Evolutionary conservation across 306 rosid species (phyloP).

Genomic region (Ormosia emarginata): DNA sequence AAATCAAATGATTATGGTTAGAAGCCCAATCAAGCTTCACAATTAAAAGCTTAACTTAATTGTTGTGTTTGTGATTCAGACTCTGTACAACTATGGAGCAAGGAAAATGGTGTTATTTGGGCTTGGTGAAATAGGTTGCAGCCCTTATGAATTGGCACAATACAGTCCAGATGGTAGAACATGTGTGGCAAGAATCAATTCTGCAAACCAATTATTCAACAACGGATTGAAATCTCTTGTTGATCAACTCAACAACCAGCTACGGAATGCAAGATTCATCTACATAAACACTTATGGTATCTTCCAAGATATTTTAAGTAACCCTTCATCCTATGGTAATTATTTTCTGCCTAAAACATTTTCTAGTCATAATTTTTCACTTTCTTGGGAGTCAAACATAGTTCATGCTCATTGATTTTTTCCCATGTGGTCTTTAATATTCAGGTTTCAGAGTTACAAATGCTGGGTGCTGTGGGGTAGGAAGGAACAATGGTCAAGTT

Average conservation of each 20-base stretch:
- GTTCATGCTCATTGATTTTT: neutral
- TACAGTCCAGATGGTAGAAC: conserved; percentile 76
- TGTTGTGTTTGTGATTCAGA: conserved; percentile 34
- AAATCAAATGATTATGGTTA: neutral
- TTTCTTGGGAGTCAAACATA: neutral
- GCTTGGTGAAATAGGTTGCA: conserved; percentile 89
- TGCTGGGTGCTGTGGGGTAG: conserved; percentile 90
- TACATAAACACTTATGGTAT: conserved; percentile 70
- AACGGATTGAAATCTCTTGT: conserved; percentile 58
- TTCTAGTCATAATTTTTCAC: neutral
- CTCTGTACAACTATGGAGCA: conserved; percentile 75
- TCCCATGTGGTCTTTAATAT: neutral
- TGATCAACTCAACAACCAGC: conserved; percentile 60
- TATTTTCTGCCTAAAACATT: neutral
- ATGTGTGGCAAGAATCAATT: conserved; percentile 69
- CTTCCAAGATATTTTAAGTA: conserved; percentile 62
- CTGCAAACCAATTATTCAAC: conserved; percentile 83
- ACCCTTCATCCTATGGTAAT: conserved; percentile 74
- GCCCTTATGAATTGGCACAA: conserved; percentile 78
- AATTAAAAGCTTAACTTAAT: neutral
- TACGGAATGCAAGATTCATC: conserved; percentile 58
- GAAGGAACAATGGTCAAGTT: conserved; percentile 90
- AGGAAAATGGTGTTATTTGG: conserved; percentile 85
- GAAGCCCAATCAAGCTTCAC: neutral
- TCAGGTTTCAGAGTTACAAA: conserved; percentile 68